phyloP scores from a whole-genome alignment of 495 filamentous ascomycete genomes.

The Trichoderma gamsii region DNA sequence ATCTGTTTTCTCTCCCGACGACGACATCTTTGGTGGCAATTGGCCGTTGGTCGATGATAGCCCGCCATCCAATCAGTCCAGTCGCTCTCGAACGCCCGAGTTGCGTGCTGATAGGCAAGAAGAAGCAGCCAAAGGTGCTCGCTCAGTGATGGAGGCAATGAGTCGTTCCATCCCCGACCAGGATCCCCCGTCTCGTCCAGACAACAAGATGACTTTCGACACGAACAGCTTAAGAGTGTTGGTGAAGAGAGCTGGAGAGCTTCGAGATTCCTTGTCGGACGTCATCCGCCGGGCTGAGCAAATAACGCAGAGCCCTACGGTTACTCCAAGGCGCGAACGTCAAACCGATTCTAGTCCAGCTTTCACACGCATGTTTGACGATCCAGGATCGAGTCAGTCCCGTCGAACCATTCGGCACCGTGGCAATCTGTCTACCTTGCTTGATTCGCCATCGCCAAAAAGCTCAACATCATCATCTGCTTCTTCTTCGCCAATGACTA shows the following conservation, averaged over 20 bases:
- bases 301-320: conserved; percentile 55
- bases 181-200: conserved; percentile 23
- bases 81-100: conserved; percentile 35
- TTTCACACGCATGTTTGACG: conserved; percentile 59
- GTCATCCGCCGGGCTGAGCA: conserved; percentile 75
- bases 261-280: conserved; percentile 68
- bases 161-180: conserved; percentile 52
- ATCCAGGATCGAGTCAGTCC: conserved; percentile 43
- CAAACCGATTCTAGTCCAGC: conserved; percentile 49
- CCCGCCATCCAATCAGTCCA: conserved; percentile 20
- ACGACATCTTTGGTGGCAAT: conserved; percentile 56
- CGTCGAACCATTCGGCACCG: conserved; percentile 43
- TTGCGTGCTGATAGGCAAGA: conserved; percentile 25
- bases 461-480: conserved; percentile 41
- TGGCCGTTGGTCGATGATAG: conserved; percentile 35
- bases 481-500: conserved; percentile 38
- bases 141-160: conserved; percentile 78
- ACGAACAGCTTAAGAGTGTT: conserved; percentile 82
- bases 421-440: conserved; percentile 41
- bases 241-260: conserved; percentile 72
- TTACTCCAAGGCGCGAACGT: conserved; percentile 40
- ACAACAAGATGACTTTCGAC: conserved; percentile 84
- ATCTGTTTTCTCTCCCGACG: conserved; percentile 56
- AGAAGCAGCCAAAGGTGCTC: conserved; percentile 52
- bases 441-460: conserved; percentile 43